phyloP scores from a whole-genome alignment of 345 rosid genomes.

The Eucalyptus polybractea region DNA sequence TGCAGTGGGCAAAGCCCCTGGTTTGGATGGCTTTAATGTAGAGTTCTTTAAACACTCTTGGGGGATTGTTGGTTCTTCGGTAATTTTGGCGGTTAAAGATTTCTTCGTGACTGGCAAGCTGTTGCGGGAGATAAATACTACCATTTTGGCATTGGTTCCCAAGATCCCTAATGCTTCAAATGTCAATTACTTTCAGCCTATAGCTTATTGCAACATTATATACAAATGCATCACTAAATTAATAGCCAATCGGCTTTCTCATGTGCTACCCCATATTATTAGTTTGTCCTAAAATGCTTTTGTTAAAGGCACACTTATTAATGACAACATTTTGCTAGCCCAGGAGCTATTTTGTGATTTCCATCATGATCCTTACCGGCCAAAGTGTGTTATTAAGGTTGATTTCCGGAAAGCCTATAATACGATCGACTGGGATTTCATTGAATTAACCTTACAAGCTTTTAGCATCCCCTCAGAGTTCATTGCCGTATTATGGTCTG shows the following conservation, averaged over 20 bases:
- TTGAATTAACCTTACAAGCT: too few species aligned
- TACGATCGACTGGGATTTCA: accelerated
- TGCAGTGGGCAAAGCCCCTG: not conserved
- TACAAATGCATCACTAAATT: not conserved
- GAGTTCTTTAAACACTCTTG: not conserved
- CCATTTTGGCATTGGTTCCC: not conserved
- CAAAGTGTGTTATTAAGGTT: too few species aligned
- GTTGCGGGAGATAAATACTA: not conserved
- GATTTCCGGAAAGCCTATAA: accelerated
- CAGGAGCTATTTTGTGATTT: too few species aligned
- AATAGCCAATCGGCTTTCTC: not conserved
- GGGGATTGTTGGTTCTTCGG: not conserved
- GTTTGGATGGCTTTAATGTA: not conserved
- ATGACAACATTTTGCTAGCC: too few species aligned
- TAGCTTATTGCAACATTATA: not conserved
- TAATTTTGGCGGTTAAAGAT: not conserved
- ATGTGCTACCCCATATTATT: accelerated
- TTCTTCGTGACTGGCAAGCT: accelerated
- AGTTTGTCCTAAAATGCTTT: not conserved
- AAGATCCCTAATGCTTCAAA: not conserved
- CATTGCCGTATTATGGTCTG: too few species aligned
- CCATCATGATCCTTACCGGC: too few species aligned
- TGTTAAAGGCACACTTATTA: not conserved
- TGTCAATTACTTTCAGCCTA: accelerated
- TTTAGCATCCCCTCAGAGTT: accelerated